Evolutionary conservation across 108 stramenopile genomes (phyloP), one percentile per base, ranked within the genome.

Genomic region (Nannochloropsis gaditana): DNA sequence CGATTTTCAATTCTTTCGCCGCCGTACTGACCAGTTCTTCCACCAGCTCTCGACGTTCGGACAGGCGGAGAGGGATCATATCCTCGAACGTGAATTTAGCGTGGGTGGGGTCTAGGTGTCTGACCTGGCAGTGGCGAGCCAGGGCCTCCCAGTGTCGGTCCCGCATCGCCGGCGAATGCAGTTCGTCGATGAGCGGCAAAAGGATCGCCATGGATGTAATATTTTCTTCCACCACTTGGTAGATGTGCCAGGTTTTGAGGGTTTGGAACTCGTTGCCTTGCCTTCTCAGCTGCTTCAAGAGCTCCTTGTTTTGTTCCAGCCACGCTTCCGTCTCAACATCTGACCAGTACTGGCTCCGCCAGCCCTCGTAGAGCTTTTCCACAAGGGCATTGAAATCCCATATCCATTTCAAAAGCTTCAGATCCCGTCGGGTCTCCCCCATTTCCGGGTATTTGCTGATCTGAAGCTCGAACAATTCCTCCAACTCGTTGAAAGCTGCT

Each of bases 11-110:
- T 86, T 96, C 94, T 83, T 95, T 95, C 82, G 88, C 92, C 19
- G 95, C 95, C 43, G 95, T 96, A 83, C 94, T 94, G 45, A 95
- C 95, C 45, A 95, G 92, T 80, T 95, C 95, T 44, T 92, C 92
- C 43, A 96, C 93, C 21, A 93, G 93, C 41, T 93, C 93, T 45
- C 90, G 93, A 80, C 94, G 94, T 45, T 83, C 73, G 82, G 95
- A 93, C 44, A 96, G 92, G n/a, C 93, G 87, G 11, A 96, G 93
- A 83, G 81, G 21, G 44, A 95, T 89, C 93, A 95, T 93, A 84
- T 94, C 93, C 43, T 93, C 89, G 83, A 89, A 84, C 5, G 89
- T 87, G 42, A 90, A 90, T 85, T 87, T 87, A 9, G 88, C 21
- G 81, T 88, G 84, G 84, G 90, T 92, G 45, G 94, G 94, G 80